phyloP scores from a whole-genome alignment of 208 protist genomes.

The Crithidia thermophila region DNA sequence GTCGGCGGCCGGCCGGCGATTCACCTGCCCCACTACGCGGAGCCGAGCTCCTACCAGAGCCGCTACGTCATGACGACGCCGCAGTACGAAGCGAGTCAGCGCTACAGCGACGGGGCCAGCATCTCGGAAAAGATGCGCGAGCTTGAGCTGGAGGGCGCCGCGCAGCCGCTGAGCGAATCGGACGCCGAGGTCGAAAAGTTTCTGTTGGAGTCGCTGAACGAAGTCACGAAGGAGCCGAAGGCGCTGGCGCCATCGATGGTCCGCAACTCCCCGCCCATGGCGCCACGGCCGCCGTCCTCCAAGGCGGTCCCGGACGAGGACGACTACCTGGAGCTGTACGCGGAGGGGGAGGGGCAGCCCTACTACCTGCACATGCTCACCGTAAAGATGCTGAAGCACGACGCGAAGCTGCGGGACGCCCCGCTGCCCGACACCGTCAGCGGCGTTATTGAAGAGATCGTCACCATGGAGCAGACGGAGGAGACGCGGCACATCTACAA shows the following conservation, averaged over 20 bases:
- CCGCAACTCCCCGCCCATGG: slow-evolving; percentile 45
- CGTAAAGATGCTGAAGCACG: slow-evolving; percentile 80
- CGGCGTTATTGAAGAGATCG: slow-evolving; percentile 63
- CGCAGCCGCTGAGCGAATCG: slow-evolving; percentile 52
- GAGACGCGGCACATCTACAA: slow-evolving; percentile 74
- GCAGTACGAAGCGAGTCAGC: slow-evolving; percentile 54
- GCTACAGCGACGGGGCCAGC: slow-evolving; percentile 43
- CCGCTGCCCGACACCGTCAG: slow-evolving; percentile 52
- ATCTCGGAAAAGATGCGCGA: slow-evolving; percentile 57
- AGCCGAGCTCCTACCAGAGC: slow-evolving; percentile 56
- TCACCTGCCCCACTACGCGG: slow-evolving; percentile 51
- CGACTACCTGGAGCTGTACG: slow-evolving; percentile 70
- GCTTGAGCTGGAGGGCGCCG: slow-evolving; percentile 25
- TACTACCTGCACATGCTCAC: slow-evolving; percentile 84
- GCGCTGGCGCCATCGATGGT: slow-evolving; percentile 39
- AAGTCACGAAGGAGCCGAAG: slow-evolving; percentile 55
- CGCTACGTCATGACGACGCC: slow-evolving; percentile 74
- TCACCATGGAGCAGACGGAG: slow-evolving; percentile 71
- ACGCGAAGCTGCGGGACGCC: slow-evolving; percentile 54
- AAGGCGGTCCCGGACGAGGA: slow-evolving; percentile 1
- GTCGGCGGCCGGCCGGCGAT: slow-evolving; percentile 10
- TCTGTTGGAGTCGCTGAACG: slow-evolving; percentile 56
- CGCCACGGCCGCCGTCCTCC: slow-evolving; percentile 13
- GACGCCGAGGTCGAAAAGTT: slow-evolving; percentile 57
- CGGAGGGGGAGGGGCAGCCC: slow-evolving; percentile 70